phyloP scores from a whole-genome alignment of 257 asterid genomes.

The Solanum raphanifolium region DNA sequence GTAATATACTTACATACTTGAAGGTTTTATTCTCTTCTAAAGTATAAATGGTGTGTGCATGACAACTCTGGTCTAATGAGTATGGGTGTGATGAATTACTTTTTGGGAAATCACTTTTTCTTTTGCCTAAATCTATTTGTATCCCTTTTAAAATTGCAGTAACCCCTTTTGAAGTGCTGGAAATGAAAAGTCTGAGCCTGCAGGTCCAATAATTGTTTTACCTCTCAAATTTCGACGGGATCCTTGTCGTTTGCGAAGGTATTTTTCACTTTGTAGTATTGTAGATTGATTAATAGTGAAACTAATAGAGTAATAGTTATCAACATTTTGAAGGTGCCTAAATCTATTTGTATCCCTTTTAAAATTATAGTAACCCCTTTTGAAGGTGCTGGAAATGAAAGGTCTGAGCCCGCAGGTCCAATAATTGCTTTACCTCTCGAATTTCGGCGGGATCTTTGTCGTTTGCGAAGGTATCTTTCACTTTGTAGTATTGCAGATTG shows the following conservation, averaged over 20 bases:
- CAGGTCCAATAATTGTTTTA: conserved; percentile 61
- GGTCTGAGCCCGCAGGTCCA: conserved; percentile 62
- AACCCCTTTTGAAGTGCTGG: conserved; percentile 69
- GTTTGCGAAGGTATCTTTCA: conserved; percentile 58
- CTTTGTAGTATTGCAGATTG: background rate
- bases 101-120: no score
- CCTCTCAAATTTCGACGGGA: conserved; percentile 54
- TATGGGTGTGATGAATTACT: no score
- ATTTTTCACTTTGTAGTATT: background rate
- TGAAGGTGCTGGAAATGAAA: conserved; percentile 72
- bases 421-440: conserved; percentile 65
- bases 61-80: no score
- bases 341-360: no score
- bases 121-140: no score
- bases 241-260: conserved; percentile 90
- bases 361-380: conserved; percentile 24
- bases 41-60: no score
- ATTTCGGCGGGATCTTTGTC: conserved; percentile 80
- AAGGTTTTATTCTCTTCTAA: no score
- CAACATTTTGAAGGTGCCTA: background rate
- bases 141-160: no score
- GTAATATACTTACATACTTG: no score
- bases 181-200: conserved; percentile 61
- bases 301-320: background rate
- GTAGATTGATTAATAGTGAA: background rate